These are phyloP conservation scores for Nitzschia putrida DNA, from an alignment of 108 stramenopile species.

Conservation along the genomic window DNA sequence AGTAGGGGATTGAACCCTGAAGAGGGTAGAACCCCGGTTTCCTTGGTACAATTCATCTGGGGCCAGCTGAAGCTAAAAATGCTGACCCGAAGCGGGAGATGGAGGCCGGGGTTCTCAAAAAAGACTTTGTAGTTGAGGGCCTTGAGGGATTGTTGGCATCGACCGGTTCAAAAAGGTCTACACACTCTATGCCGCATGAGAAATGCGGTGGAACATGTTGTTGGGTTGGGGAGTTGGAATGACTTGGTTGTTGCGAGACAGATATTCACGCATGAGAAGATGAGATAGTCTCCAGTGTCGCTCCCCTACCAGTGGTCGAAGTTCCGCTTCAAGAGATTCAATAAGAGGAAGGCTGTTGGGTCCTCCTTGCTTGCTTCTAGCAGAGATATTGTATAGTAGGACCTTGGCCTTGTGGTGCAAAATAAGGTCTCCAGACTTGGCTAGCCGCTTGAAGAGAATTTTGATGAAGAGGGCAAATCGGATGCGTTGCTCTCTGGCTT, in stretches of 20 bases:
- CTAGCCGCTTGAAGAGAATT: constrained; percentile 20
- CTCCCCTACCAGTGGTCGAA: constrained; percentile 14
- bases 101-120: no score
- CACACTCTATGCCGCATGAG: constrained; percentile 4
- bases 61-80: no score
- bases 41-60: no score
- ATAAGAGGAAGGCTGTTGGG: constrained; percentile 12
- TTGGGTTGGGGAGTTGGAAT: neutral
- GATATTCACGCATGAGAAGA: constrained; percentile 8
- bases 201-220: constrained; percentile 6
- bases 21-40: no score
- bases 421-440: neutral
- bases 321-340: constrained; percentile 7
- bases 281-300: constrained; percentile 14
- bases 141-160: no score
- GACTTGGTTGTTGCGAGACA: constrained; percentile 18
- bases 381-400: neutral
- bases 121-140: no score
- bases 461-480: constrained; percentile 19
- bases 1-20: no score
- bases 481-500: constrained; percentile 8
- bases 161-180: neutral
- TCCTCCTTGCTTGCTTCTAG: constrained; percentile 7
- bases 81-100: no score
- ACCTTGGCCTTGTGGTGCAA: constrained; percentile 3